These are phyloP conservation scores for Petunia axillaris DNA, from an alignment of 257 asterid species.

Conservation along the genomic window DNA sequence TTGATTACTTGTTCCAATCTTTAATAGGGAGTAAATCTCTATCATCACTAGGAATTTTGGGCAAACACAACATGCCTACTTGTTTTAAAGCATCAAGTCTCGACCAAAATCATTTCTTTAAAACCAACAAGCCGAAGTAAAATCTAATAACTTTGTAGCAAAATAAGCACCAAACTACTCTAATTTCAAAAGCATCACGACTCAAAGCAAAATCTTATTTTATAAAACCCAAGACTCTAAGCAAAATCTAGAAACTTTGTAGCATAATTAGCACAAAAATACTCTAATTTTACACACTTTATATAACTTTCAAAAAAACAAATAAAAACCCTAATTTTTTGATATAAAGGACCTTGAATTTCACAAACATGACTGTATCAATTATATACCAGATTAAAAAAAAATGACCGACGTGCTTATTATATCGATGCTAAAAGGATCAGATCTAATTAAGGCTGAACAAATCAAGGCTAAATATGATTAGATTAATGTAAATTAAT, in stretches of 20 bases:
- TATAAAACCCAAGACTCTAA: too few species aligned
- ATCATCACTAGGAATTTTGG: conserved; percentile 35
- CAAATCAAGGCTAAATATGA: neutral
- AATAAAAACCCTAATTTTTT: neutral
- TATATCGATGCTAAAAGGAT: neutral
- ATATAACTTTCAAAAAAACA: neutral
- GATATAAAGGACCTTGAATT: neutral
- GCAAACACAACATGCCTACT: conserved; percentile 30
- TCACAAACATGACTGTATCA: neutral
- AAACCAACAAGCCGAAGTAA: too few species aligned
- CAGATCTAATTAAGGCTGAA: neutral
- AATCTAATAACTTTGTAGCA: neutral
- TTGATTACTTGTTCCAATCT: conserved; percentile 46
- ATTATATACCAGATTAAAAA: neutral
- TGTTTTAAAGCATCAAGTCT: neutral
- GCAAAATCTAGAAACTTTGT: neutral
- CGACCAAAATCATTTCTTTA: neutral
- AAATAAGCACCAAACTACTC: neutral
- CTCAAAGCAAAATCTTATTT: too few species aligned
- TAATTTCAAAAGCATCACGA: neutral
- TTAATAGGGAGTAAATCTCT: conserved; percentile 52
- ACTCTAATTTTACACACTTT: neutral
- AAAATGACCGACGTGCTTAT: neutral
- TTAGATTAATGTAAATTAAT: neutral
- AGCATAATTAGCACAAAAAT: neutral